Conservation (phyloP, 1,139 yeast species). For the Geotrichum reessii region DNA sequence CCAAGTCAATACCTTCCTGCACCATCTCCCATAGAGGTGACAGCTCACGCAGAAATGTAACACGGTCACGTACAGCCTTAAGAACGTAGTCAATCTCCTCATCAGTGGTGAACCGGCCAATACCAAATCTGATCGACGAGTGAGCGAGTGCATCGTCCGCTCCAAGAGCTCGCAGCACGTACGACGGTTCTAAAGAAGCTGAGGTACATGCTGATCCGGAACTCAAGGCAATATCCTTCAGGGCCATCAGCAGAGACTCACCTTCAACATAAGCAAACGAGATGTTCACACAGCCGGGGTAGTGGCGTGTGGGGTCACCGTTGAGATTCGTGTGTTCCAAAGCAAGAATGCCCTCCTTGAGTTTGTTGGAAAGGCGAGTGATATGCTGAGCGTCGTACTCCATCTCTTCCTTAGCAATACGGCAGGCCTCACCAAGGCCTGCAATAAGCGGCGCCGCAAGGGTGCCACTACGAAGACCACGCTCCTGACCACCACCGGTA, state of each 20-base stretch:
- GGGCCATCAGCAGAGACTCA: conserved; percentile 93
- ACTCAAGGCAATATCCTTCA: conserved; percentile 90
- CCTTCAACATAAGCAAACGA: conserved; percentile 98
- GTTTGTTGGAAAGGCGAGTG: conserved; percentile 59
- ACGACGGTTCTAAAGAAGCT: conserved; percentile 95
- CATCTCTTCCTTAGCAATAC: conserved; percentile 69
- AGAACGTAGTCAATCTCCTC: conserved; percentile 92
- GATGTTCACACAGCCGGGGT: conserved; percentile 92
- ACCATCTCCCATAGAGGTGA: conserved; percentile 99
- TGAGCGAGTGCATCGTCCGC: conserved; percentile 98
- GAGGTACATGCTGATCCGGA: conserved; percentile 99
- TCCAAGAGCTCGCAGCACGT: conserved; percentile 92
- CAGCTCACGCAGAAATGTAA: conserved; percentile 82
- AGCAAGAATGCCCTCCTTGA: conserved; percentile 64
- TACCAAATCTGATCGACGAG: conserved; percentile 92
- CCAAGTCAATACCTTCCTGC: conserved; percentile 93
- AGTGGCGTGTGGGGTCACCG: conserved; percentile 69
- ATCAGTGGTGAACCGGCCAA: conserved; percentile 95
- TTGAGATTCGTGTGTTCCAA: conserved; percentile 86
- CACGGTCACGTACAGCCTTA: conserved; percentile 81
- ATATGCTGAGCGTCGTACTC: conserved; percentile 71
- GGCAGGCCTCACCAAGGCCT: conserved; percentile 97
- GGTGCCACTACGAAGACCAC: conserved; percentile 96
- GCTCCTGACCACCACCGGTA: conserved; percentile 98
- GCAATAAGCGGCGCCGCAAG: conserved; percentile 91